Evolutionary conservation across 495 filamentous ascomycete species (phyloP), one percentile per base, ranked within the genome.

Genomic region (Rhizodiscina lignyota): DNA sequence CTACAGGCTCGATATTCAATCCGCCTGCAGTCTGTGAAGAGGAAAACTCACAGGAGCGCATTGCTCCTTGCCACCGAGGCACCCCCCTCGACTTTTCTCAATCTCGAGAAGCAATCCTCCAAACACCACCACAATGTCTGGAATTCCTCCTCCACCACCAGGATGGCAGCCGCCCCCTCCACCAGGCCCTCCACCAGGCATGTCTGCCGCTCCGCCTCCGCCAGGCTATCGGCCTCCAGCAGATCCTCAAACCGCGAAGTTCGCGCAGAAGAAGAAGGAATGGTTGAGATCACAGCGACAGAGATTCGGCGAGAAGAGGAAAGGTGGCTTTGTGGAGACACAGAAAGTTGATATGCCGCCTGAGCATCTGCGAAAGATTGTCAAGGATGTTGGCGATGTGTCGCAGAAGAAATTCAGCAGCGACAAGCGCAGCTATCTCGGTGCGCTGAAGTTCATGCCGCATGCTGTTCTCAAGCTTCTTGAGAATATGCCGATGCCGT

Each of bases 401-500:
- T 94, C 86, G 31, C 91, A 99, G 59, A 94, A 94, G 63, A 99
- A 96, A 57, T 96, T 93, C 64, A 93, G 81, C 50, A 94, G 78
- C 51, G 91, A 99, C 64, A 99, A 99, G 66, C 76, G 91, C 38
- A 92, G 83, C 55, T 99, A 99, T 61, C 70, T 99, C 18, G 91
- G 91, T 34, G 87, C 91, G 29, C 58, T 99, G 42, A 99, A 99
- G 60, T 99, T 93, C 58, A 99, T 99, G 91, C 91, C 91, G 1
- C 91, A 99, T 53, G 91, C 91, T n/a, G 91, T 99, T 6, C 57
- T 99, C 61, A 99, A 99, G 65, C 72, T 99, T 15, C 50, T 99
- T 38, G 91, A 99, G 66, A 99, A 99, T 52, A 99, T 99, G 91
- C 91, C 91, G 5, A 99, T 99, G 91, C 91, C 91, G 5, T 99